Evolutionary conservation across 208 protist genomes (phyloP).

Genomic region (Giardia muris): DNA sequence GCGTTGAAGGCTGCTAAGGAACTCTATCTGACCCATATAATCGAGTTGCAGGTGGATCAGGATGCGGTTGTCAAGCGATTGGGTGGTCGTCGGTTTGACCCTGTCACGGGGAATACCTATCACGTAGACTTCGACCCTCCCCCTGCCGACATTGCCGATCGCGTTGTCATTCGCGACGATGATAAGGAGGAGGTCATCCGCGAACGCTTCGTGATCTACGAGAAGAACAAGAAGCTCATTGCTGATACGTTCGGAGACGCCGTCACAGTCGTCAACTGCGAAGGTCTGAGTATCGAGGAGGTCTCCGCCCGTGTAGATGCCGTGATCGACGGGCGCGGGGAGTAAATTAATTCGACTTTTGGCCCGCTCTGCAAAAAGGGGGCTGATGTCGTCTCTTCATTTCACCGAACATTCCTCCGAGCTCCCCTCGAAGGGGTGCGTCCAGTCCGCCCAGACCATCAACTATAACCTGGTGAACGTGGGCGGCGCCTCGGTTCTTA

Average conservation of each 20-base stretch:
- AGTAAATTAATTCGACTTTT: too few species aligned
- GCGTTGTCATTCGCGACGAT: not conserved
- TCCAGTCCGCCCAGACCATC: too few species aligned
- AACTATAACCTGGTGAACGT: too few species aligned
- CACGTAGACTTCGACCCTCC: conserved; percentile 38
- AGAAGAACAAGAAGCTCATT: not conserved
- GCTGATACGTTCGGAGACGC: not conserved
- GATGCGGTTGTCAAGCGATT: conserved; percentile 41
- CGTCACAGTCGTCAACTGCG: not conserved
- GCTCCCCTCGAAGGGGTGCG: too few species aligned
- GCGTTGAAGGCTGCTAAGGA: not conserved
- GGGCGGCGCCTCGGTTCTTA: too few species aligned
- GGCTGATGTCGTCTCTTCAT: too few species aligned
- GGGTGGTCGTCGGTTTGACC: conserved; percentile 39
- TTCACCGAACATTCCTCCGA: too few species aligned
- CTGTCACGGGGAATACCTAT: conserved; percentile 43
- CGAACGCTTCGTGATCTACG: not conserved
- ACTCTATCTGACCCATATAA: conserved; percentile 9
- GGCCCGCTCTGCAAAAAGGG: too few species aligned
- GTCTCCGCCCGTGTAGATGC: not conserved
- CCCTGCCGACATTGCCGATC: conserved; percentile 42
- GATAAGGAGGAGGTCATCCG: conserved; percentile 15
- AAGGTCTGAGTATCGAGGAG: not conserved
- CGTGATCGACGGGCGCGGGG: too few species aligned
- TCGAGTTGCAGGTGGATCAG: conserved; percentile 41